Evolutionary conservation across 2,329 filamentous ascomycete species (phyloP).

Genomic region (Sporothrix sp.): DNA sequence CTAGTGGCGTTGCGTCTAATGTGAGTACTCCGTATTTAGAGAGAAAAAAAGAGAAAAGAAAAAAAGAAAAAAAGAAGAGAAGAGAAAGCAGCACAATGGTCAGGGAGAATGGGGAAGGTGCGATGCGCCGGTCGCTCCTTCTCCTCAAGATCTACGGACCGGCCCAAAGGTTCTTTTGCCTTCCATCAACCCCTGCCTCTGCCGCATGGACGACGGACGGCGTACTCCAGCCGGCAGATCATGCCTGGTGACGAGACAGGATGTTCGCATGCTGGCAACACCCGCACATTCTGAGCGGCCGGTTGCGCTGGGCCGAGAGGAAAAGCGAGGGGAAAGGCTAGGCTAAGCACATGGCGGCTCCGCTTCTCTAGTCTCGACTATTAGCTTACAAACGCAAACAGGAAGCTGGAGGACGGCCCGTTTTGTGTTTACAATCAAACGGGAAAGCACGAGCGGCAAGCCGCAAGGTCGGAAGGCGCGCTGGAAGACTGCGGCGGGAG

Average conservation of each 20-base stretch:
- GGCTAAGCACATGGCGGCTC: not conserved
- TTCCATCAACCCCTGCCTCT: conserved; percentile 5
- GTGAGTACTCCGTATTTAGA: no score
- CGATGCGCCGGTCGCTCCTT: not conserved
- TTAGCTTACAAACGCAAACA: no score
- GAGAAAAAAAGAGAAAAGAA: not conserved
- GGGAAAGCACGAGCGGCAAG: not conserved
- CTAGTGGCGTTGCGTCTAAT: no score
- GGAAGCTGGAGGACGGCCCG: no score
- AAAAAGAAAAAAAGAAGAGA: not conserved
- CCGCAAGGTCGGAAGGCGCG: no score
- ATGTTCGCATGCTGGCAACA: no score
- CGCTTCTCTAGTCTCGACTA: not conserved
- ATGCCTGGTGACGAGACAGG: no score
- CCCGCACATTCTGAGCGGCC: no score
- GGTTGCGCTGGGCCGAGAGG: not conserved
- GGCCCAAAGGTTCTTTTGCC: not conserved
- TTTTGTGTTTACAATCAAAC: no score
- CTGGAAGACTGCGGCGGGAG: no score
- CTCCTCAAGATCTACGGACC: not conserved
- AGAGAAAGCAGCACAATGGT: not conserved
- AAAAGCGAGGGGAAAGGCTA: not conserved
- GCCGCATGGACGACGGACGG: no score
- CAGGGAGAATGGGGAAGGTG: not conserved
- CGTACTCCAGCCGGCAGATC: no score